phyloP scores from a whole-genome alignment of 495 filamentous ascomycete genomes.

The Aspergillus affinis region DNA sequence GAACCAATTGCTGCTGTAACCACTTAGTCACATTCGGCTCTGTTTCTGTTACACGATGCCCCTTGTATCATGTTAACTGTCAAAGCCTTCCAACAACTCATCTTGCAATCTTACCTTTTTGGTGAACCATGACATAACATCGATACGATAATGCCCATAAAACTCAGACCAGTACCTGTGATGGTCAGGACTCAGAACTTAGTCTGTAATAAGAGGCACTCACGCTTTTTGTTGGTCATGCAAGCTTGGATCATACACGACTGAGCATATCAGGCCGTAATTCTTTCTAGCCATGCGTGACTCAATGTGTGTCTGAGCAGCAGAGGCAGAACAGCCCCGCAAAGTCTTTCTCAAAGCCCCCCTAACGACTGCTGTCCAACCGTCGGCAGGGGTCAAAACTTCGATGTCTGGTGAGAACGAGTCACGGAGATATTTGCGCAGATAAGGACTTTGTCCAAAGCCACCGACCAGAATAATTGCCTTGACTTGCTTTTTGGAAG shows the following conservation, averaged over 20 bases:
- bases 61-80: constrained; percentile 13
- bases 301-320: constrained; percentile 24
- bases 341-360: constrained; percentile 42
- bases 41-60: constrained; percentile 23
- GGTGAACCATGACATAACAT: constrained; percentile 30
- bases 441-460: constrained; percentile 67
- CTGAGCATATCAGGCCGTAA: constrained; percentile 25
- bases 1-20: constrained; percentile 6
- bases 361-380: constrained; percentile 44
- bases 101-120: constrained; percentile 19
- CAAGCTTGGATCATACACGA: too few species aligned
- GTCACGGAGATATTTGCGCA: constrained; percentile 33
- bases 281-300: constrained; percentile 40
- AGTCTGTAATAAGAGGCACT: not conserved
- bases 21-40: constrained; percentile 17
- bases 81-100: not conserved
- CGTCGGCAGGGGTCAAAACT: constrained; percentile 31
- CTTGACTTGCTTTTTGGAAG: constrained; percentile 20
- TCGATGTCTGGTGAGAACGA: constrained; percentile 14
- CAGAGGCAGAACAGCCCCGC: constrained; percentile 18
- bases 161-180: constrained; percentile 23
- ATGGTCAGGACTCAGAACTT: not conserved
- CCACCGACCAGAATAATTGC: constrained; percentile 69
- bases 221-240: constrained; percentile 28
- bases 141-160: constrained; percentile 19